Base-by-base conservation (phyloP, 768 basidiomycete genomes). In the Hypsizygus marmoreus region DNA sequence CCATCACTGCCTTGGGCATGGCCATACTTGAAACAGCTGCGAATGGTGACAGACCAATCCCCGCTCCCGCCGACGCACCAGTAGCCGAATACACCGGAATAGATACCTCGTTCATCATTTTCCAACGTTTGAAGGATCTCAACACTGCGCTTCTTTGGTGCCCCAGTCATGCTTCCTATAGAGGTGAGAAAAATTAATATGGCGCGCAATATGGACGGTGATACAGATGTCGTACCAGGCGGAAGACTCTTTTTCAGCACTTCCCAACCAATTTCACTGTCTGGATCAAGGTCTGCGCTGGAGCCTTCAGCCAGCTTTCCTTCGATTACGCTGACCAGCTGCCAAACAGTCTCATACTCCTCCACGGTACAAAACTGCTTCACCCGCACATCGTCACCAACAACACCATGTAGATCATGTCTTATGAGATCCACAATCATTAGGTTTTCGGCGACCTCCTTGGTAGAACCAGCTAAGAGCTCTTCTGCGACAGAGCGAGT, bases 371-470 rank as follows among this genome's bases (percentile, higher is more conserved):
- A 97, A 57, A 97, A 88, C 52, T 92, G 84, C 45, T 80, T 84
- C 5, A 95, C 91, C 10, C 76, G 62, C 6, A 98, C 94, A 43
- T 86, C 76, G 29, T 89, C 85, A 1, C 90, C 91, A 14, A 95
- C 79, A 43, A 87, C 84, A 23, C 82, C 82, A 54, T 95, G 84
- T 25, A 98, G 72, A 67, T 98, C 95, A 54, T 97, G 90, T 25
- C 93, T 82, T 57, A 95, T 95, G 37, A 98, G 80, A 63, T 97
- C 95, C 19, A 97, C 95, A 51, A 98, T 97, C 95, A 98, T 97
- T 45, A 98, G 67, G 62, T 98, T 98, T 71, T 97, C 95, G 0
- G 94, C 95, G 2, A 95, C 82, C 65, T 98, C 95, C 63, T 98
- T 98, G 32, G 70, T 72, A 62, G 79, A 87, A 4, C 85, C 84